Evolutionary conservation across 2,329 filamentous ascomycete genomes (phyloP).

Genomic region (Sclerotinia spermophila): DNA sequence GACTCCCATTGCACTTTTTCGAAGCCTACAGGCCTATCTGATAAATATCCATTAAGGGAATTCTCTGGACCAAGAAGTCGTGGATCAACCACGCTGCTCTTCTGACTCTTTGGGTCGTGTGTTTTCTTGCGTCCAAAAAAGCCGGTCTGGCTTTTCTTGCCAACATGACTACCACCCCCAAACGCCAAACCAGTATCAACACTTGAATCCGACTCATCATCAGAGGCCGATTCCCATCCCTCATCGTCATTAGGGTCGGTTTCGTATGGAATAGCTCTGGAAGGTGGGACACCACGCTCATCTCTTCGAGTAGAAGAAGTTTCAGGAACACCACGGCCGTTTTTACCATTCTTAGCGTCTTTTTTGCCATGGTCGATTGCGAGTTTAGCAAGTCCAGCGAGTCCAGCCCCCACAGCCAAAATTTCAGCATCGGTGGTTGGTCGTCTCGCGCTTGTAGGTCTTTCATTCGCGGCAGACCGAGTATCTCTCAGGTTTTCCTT

Average conservation of each 20-base stretch:
- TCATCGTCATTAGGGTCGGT: constrained; percentile 44
- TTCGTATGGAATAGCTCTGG: constrained; percentile 33
- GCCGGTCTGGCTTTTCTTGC: constrained; percentile 27
- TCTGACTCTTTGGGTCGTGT: constrained; percentile 37
- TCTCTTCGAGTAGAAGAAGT: constrained; percentile 21
- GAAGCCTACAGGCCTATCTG: constrained; percentile 53
- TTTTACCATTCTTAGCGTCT: constrained; percentile 37
- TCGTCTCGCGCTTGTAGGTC: constrained; percentile 12
- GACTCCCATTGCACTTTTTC: constrained; percentile 40
- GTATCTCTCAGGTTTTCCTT: constrained; percentile 13
- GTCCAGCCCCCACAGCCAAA: constrained; percentile 45
- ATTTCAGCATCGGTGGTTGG: constrained; percentile 45
- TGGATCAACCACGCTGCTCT: constrained; percentile 54
- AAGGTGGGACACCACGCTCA: constrained; percentile 31
- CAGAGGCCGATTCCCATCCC: constrained; percentile 57
- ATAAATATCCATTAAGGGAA: constrained; percentile 54
- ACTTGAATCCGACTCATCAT: constrained; percentile 49
- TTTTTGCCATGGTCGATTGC: constrained; percentile 41
- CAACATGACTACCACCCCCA: constrained; percentile 42
- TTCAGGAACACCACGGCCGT: constrained; percentile 18
- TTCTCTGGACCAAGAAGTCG: constrained; percentile 57
- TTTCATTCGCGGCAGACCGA: constrained; percentile 35
- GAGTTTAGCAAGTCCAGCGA: constrained; percentile 45
- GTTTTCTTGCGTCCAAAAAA: constrained; percentile 35
- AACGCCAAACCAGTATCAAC: constrained; percentile 59